Evolutionary conservation across 2,329 filamentous ascomycete species (phyloP).

Genomic region (Pseudogymnoascus sp.): DNA sequence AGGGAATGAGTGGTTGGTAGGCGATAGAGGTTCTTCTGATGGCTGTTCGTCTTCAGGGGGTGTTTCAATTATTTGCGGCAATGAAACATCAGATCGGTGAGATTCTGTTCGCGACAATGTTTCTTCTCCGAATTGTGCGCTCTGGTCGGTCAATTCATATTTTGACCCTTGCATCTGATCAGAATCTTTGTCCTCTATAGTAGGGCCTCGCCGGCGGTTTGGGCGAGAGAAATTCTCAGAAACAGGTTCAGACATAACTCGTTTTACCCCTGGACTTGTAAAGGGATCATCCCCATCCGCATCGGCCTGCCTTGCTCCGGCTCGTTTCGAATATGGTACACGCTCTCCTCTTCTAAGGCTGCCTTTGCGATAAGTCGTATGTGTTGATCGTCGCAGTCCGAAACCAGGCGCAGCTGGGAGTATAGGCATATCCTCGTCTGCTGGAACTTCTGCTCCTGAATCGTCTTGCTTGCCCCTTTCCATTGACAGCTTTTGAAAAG

Average conservation of each 20-base stretch:
- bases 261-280: constrained; percentile 36
- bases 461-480: constrained; percentile 21
- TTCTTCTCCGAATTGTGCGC: neutral
- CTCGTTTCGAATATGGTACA: constrained; percentile 64
- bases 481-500: constrained; percentile 57
- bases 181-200: neutral
- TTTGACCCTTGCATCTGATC: neutral
- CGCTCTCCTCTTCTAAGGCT: constrained; percentile 75
- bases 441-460: constrained; percentile 28
- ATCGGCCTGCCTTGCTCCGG: constrained; percentile 53
- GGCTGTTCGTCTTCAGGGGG: constrained; percentile 39
- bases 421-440: constrained; percentile 71
- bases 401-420: constrained; percentile 66
- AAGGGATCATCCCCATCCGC: constrained; percentile 47
- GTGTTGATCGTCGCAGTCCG: constrained; percentile 78
- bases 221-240: constrained; percentile 57
- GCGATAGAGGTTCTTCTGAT: constrained; percentile 17
- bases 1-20: constrained; percentile 35
- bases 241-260: constrained; percentile 61
- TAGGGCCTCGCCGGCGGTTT: constrained; percentile 18
- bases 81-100: constrained; percentile 14
- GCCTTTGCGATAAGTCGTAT: constrained; percentile 82
- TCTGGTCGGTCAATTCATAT: neutral
- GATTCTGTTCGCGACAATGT: neutral
- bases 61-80: constrained; percentile 59